phyloP scores from a whole-genome alignment of 139 green algal genomes.

The Auxenochlorella protothecoides region DNA sequence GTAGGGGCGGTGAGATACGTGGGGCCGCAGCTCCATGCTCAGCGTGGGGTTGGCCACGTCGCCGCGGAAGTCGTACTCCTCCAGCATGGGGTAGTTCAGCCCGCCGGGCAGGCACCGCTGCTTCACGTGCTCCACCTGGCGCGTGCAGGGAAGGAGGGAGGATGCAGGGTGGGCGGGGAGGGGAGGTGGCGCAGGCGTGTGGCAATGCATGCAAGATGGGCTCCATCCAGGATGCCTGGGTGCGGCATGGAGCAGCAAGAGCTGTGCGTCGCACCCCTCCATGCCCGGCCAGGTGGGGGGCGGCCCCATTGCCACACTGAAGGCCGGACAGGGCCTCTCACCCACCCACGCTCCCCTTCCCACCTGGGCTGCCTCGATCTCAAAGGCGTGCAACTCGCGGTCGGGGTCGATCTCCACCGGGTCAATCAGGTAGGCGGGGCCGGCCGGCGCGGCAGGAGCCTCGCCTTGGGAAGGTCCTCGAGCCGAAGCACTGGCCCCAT shows the following conservation, averaged over 20 bases:
- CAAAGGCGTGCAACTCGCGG: conserved; percentile 57
- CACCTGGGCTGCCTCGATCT: conserved; percentile 57
- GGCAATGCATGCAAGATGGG: no score
- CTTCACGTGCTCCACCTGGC: conserved; percentile 92
- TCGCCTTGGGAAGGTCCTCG: neutral
- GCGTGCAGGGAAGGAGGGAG: neutral
- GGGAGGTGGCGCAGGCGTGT: neutral
- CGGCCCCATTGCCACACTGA: no score
- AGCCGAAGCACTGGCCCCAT: neutral
- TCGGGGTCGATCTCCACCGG: conserved; percentile 41
- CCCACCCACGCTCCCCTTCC: neutral
- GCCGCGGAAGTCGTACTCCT: conserved; percentile 97
- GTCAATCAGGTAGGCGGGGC: conserved; percentile 14
- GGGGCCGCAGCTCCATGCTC: conserved; percentile 81
- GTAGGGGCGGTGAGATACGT: conserved; percentile 47
- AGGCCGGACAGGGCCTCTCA: neutral
- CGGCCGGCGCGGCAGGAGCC: neutral
- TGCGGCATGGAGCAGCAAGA: no score
- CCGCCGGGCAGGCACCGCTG: conserved; percentile 75
- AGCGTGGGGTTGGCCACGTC: conserved; percentile 64
- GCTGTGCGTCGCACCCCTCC: no score
- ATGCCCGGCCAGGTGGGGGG: no score
- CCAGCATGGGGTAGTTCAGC: conserved; percentile 94
- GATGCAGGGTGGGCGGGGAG: neutral
- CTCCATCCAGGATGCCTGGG: no score